A percentile compares a stretch with the other conserved stretches of the same genome.
phyloP scores from a whole-genome alignment of 441 rosid genomes.

The Jatropha multifida region DNA sequence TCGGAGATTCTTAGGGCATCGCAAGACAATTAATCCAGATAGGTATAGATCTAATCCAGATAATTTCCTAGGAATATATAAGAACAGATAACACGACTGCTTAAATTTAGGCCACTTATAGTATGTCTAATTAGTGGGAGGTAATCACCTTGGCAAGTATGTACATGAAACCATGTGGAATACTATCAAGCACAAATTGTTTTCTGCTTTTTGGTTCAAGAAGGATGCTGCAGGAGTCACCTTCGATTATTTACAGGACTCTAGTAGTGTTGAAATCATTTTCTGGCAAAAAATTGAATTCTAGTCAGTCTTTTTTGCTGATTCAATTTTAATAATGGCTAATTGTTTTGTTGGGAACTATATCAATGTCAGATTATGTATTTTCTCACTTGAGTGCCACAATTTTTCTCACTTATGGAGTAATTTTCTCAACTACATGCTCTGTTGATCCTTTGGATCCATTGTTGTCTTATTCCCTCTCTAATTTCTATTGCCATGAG shows the following conservation, averaged over 20 bases:
- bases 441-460: not conserved
- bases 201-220: conserved; percentile 1
- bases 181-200: not conserved
- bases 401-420: not conserved
- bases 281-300: not conserved
- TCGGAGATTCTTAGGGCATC: conserved; percentile 90
- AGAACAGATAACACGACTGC: not conserved
- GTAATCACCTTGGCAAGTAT: not conserved
- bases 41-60: conserved; percentile 42
- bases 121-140: not conserved
- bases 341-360: not conserved
- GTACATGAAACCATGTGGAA: not conserved
- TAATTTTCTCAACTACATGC: not conserved
- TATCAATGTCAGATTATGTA: not conserved
- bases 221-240: not conserved
- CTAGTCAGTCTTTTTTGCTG: not conserved
- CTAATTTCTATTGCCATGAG: not conserved
- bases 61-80: not conserved
- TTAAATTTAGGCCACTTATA: not conserved
- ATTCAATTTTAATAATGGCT: not conserved
- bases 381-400: not conserved
- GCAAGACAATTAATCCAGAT: conserved; percentile 79
- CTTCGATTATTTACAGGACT: not conserved
- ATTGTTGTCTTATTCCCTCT: not conserved
- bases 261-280: not conserved